Percentiles rank a stretch among this genome's conserved stretches.
Evolutionary conservation across 2,329 filamentous ascomycete genomes (phyloP).

Genomic region (Botrytis paeoniae): DNA sequence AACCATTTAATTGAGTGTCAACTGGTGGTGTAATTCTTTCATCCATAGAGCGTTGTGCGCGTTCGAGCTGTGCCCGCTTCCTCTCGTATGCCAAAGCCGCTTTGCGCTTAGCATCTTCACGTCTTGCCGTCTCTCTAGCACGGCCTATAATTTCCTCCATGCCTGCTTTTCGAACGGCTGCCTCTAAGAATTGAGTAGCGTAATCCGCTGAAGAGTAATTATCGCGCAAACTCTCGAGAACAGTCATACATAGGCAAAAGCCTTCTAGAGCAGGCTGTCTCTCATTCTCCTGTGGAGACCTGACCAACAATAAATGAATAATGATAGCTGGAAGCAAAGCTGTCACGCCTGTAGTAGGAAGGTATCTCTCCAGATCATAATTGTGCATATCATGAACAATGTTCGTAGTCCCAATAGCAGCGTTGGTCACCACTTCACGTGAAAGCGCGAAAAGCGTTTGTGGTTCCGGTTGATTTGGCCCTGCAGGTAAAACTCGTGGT

Average conservation of each 20-base stretch:
- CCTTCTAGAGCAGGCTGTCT: slow-evolving; percentile 72
- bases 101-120: slow-evolving; percentile 8
- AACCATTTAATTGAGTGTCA: slow-evolving; percentile 2
- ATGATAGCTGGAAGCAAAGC: slow-evolving; percentile 90
- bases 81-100: slow-evolving; percentile 6
- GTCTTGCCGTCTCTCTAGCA: slow-evolving; percentile 6
- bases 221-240: slow-evolving; percentile 82
- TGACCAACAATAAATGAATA: slow-evolving; percentile 90
- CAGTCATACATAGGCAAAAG: slow-evolving; percentile 89
- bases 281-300: slow-evolving; percentile 70
- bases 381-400: slow-evolving; percentile 76
- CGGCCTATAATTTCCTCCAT: slow-evolving; percentile 46
- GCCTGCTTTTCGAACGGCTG: slow-evolving; percentile 81
- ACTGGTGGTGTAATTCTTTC: neutral
- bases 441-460: slow-evolving; percentile 75
- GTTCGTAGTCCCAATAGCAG: slow-evolving; percentile 79
- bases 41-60: neutral
- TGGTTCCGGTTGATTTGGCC: slow-evolving; percentile 52
- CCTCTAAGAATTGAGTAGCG: slow-evolving; percentile 91
- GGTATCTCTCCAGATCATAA: slow-evolving; percentile 69
- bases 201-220: slow-evolving; percentile 95
- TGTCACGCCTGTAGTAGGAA: slow-evolving; percentile 87
- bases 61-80: neutral
- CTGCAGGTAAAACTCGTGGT: slow-evolving; percentile 81
- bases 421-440: slow-evolving; percentile 75